These are phyloP conservation scores for Elsinoe batatas DNA, from an alignment of 2,329 filamentous ascomycete species.

Conservation along the genomic window DNA sequence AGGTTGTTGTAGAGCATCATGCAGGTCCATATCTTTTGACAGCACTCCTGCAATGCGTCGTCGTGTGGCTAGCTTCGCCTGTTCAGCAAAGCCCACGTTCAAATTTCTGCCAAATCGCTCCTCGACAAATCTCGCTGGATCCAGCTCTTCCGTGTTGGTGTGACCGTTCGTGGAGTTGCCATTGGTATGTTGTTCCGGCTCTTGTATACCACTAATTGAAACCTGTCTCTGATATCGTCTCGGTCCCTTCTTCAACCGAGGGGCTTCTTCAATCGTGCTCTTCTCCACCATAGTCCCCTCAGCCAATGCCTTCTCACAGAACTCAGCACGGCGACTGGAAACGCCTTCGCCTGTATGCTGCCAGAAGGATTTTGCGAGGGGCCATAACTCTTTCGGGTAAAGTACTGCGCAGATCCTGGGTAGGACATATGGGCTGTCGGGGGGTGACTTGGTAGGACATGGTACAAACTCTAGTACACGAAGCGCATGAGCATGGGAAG, in stretches of 20 bases:
- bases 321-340: conserved; percentile 84
- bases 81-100: conserved; percentile 64
- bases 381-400: conserved; percentile 56
- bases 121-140: conserved; percentile 76
- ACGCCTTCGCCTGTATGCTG: conserved; percentile 91
- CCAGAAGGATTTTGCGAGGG: conserved; percentile 88
- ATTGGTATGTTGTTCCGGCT: conserved; percentile 6
- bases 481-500: conserved; percentile 39
- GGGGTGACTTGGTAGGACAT: conserved; percentile 43
- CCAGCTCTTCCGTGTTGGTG: conserved; percentile 32
- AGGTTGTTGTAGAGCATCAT: conserved; percentile 42
- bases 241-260: conserved; percentile 56
- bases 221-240: conserved; percentile 63
- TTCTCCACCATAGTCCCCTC: conserved; percentile 55
- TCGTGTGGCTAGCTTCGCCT: conserved; percentile 76
- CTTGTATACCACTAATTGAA: conserved; percentile 35
- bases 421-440: conserved; percentile 35
- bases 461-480: conserved; percentile 53
- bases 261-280: conserved; percentile 28
- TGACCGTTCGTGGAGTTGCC: conserved; percentile 19
- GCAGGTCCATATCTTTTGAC: conserved; percentile 59
- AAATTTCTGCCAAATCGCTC: conserved; percentile 91
- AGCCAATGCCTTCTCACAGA: conserved; percentile 65
- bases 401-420: conserved; percentile 49
- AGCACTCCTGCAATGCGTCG: conserved; percentile 82